Base-by-base conservation (phyloP, 257 asterid species). In the Lavandula angustifolia region DNA sequence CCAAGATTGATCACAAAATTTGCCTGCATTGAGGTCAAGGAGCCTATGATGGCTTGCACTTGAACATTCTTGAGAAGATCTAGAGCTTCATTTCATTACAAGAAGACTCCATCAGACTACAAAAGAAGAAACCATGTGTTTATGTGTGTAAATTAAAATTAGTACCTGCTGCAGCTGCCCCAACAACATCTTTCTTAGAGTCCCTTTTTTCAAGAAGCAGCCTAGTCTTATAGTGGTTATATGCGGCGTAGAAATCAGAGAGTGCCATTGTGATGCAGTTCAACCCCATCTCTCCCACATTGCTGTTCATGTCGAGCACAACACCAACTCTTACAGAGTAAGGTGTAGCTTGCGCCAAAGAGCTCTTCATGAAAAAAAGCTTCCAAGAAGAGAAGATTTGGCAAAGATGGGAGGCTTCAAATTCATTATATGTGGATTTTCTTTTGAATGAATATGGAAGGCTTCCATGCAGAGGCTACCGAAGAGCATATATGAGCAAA, bases 1-100 rank as follows among this genome's bases (percentile, higher is more conserved):
- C 94, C 91, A 0, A 87, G 86, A 18, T 56, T 38, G 9, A 83
- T 78, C n/a, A 79, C 4, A 57, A 85, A 82, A 14, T 67, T 66
- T 12, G 92, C 79, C 63, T 85, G 82, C 68, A 46, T 62, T 17
- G 95, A 87, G 56, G 51, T 51, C 31, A 37, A 7, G 9, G 94
- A 94, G 6, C 95, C 95, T n/a, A 87, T 65, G 31, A 85, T 83
- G 32, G 88, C 88, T 47, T 81, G 76, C 40, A 85, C 95, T 76
- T 81, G 60, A 17, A 75, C 83, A 61, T 81, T 79, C 73, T 81
- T 83, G 56, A 83, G 38, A 3, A 85, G 66, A 58, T 82, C 90
- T 14, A 82, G 50, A 47, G 84, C 95, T 87, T 88, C 80, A 76
- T 61, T 53, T 64, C 51, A 22, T 42, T 3, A 32, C 48, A 57